Conservation (phyloP, 2,329 filamentous ascomycete species). For the Penicillium sp. region DNA sequence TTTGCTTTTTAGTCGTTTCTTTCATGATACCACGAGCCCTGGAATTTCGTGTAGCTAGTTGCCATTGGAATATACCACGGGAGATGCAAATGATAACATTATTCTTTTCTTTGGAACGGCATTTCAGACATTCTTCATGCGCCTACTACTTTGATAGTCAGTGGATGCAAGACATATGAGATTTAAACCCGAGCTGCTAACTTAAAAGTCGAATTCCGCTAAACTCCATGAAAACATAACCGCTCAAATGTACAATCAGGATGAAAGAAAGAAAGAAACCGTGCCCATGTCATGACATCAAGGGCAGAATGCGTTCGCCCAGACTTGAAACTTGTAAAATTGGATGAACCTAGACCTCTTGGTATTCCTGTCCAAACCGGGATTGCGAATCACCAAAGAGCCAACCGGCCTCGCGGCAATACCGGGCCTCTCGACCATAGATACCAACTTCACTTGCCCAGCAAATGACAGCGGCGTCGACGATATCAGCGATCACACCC, state of each 20-base stretch:
- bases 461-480: slow-evolving; percentile 87
- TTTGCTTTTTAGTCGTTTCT: slow-evolving; percentile 15
- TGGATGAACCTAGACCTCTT: slow-evolving; percentile 18
- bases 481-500: slow-evolving; percentile 79
- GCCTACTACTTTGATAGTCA: not conserved
- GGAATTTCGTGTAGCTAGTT: slow-evolving; percentile 24
- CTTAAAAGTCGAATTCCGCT: not conserved
- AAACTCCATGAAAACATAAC: not conserved
- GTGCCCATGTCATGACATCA: not conserved
- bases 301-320: not conserved
- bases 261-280: not conserved
- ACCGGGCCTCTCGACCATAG: slow-evolving; percentile 64
- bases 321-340: not conserved
- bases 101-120: not conserved
- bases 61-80: slow-evolving; percentile 20
- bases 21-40: slow-evolving; percentile 37
- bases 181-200: not conserved
- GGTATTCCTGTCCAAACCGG: slow-evolving; percentile 15
- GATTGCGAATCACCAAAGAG: slow-evolving; percentile 68
- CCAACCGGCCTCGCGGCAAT: slow-evolving; percentile 88
- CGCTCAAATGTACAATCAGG: slow-evolving; percentile 2
- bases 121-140: not conserved
- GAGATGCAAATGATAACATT: slow-evolving; percentile 6
- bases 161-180: not conserved
- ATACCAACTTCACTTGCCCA: slow-evolving; percentile 86